phyloP scores from a whole-genome alignment of 2,329 filamentous ascomycete genomes.

The Lecanoromycetidae sp. region DNA sequence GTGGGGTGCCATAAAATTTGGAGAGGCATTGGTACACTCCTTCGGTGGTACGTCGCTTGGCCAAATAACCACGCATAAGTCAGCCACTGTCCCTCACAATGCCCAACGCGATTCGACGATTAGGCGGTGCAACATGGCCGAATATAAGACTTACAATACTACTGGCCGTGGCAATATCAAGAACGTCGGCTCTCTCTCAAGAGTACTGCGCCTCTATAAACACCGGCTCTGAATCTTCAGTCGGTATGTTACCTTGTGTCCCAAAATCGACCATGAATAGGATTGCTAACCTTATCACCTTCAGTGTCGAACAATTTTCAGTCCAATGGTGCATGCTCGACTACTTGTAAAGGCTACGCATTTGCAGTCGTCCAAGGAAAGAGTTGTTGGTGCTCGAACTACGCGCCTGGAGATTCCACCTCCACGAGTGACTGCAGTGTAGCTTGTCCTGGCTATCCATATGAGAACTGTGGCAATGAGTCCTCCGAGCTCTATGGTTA shows the following conservation, averaged over 20 bases:
- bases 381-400: constrained; percentile 39
- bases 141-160: constrained; percentile 7
- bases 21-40: no score
- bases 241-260: constrained; percentile 25
- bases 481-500: constrained; percentile 33
- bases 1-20: no score
- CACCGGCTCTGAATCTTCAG: constrained; percentile 30
- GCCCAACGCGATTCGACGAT: neutral
- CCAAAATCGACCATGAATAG: no score
- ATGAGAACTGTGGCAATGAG: constrained; percentile 34
- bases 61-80: no score
- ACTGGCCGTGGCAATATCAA: constrained; percentile 7
- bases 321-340: constrained; percentile 34
- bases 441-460: constrained; percentile 36
- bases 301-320: constrained; percentile 31
- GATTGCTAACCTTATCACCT: neutral
- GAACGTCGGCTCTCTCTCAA: constrained; percentile 12
- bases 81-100: no score
- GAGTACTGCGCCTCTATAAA: constrained; percentile 34
- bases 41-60: no score
- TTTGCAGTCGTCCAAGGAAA: constrained; percentile 36
- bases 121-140: neutral
- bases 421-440: constrained; percentile 28
- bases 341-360: constrained; percentile 32
- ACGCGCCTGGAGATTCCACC: constrained; percentile 29